These are phyloP conservation scores for Aaosphaeria pasadenensis DNA, from an alignment of 2,329 filamentous ascomycete genomes.

Conservation along the genomic window DNA sequence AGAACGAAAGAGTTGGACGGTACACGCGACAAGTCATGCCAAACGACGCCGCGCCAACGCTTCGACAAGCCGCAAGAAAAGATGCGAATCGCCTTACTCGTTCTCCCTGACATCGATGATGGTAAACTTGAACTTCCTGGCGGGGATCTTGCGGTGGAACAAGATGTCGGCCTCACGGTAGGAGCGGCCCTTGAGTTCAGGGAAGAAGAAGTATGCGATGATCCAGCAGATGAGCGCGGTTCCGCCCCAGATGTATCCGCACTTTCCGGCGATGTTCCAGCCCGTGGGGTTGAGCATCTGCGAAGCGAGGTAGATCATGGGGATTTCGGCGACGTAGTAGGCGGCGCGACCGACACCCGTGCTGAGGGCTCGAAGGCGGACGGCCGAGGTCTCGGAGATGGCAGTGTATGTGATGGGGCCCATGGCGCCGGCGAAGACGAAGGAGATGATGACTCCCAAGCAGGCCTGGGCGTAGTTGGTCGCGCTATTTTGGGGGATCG, in stretches of 20 bases:
- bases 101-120: constrained; percentile 59
- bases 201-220: constrained; percentile 49
- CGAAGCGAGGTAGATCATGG: constrained; percentile 58
- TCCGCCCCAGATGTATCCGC: constrained; percentile 34
- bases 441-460: constrained; percentile 63
- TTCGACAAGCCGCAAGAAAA: too few relatives aligned
- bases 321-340: constrained; percentile 65
- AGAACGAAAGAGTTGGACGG: too few relatives aligned
- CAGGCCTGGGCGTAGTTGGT: constrained; percentile 57
- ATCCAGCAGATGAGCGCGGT: constrained; percentile 55
- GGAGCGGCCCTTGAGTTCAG: constrained; percentile 54
- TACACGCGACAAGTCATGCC: too few relatives aligned
- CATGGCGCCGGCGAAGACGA: constrained; percentile 61
- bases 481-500: constrained; percentile 41
- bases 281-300: constrained; percentile 47
- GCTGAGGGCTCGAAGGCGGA: constrained; percentile 63
- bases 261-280: constrained; percentile 38
- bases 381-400: constrained; percentile 64
- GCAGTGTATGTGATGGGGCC: constrained; percentile 66
- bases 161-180: constrained; percentile 51
- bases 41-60: too few relatives aligned
- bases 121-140: constrained; percentile 57
- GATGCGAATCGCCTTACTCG: constrained; percentile 46
- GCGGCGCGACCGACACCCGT: constrained; percentile 62
- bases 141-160: constrained; percentile 46